A percentile compares a stretch with the other conserved stretches of the same genome.
Evolutionary conservation across 352 stramenopile species (phyloP).

Genomic region (Pythium guiyangense): DNA sequence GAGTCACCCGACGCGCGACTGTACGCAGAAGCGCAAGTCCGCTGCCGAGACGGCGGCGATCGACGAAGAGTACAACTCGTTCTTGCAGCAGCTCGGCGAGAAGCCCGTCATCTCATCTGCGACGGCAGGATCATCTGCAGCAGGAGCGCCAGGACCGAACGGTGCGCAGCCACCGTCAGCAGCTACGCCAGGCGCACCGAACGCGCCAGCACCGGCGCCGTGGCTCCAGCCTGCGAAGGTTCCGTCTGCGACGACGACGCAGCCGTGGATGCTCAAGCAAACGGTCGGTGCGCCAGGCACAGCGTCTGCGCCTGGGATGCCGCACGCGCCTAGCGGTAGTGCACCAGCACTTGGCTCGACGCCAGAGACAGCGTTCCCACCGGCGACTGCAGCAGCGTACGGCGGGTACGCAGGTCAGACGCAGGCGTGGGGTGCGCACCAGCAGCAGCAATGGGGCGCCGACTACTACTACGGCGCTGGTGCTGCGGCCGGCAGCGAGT

Average conservation of each 20-base stretch:
- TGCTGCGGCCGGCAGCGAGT: constrained; percentile 17
- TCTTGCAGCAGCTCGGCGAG: constrained; percentile 86
- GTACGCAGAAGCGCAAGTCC: constrained; percentile 85
- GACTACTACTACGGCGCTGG: constrained; percentile 47
- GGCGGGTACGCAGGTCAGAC: constrained; percentile 6
- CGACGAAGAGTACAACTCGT: constrained; percentile 82
- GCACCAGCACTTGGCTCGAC: constrained; percentile 32
- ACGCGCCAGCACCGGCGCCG: constrained; percentile 23
- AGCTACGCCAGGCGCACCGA: constrained; percentile 1
- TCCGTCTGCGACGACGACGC: constrained; percentile 23
- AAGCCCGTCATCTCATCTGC: constrained; percentile 62
- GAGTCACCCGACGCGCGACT: constrained; percentile 97
- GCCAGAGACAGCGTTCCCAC: constrained; percentile 46
- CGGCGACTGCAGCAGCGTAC: constrained; percentile 32
- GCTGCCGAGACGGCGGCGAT: constrained; percentile 70
- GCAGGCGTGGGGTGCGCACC: constrained; percentile 17
- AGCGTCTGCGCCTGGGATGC: constrained; percentile 18
- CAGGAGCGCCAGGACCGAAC: too few relatives aligned
- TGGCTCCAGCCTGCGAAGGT: constrained; percentile 68
- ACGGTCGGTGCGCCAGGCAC: constrained; percentile 34
- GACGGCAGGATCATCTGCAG: constrained; percentile 19
- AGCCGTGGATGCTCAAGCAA: constrained; percentile 70
- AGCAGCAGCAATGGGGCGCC: constrained; percentile 20
- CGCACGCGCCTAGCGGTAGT: constrained; percentile 1
- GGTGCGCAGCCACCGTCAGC: background rate